These are phyloP conservation scores for Chalciporus piperatus DNA, from an alignment of 768 basidiomycete genomes.

Conservation along the genomic window DNA sequence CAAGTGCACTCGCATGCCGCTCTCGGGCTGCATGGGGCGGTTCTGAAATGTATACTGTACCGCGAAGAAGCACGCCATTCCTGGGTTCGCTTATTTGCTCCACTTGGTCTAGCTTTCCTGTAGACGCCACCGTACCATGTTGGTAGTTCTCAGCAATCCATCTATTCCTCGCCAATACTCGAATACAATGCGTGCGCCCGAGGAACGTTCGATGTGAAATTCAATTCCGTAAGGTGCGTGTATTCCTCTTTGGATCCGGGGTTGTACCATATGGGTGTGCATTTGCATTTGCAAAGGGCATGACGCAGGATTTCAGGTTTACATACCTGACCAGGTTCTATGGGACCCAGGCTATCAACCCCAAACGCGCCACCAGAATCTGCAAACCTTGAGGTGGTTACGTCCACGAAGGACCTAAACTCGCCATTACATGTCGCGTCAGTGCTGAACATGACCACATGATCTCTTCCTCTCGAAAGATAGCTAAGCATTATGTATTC, in stretches of 20 bases:
- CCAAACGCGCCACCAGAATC: conserved; percentile 1
- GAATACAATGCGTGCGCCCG: background rate
- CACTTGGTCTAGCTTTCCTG: conserved; percentile 4
- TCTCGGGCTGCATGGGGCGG: conserved; percentile 2
- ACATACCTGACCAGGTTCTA: conserved; percentile 5
- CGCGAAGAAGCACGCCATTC: background rate
- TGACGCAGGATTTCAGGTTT: background rate
- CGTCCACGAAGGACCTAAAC: background rate
- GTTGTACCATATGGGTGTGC: background rate
- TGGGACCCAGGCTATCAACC: background rate
- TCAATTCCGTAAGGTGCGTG: background rate
- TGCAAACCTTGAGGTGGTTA: background rate
- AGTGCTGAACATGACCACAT: no score
- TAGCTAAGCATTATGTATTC: no score
- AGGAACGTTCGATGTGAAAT: background rate
- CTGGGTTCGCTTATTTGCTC: background rate
- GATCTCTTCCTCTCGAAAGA: no score
- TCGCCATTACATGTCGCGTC: background rate
- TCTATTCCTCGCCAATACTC: background rate
- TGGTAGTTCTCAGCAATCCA: background rate
- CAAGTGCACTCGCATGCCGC: conserved; percentile 15
- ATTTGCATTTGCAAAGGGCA: background rate
- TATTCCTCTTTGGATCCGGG: background rate
- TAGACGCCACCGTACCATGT: conserved; percentile 6
- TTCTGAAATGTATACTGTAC: conserved; percentile 1